These are phyloP conservation scores for Picocystis salinarum DNA, from an alignment of 139 green algal genomes.

Conservation along the genomic window DNA sequence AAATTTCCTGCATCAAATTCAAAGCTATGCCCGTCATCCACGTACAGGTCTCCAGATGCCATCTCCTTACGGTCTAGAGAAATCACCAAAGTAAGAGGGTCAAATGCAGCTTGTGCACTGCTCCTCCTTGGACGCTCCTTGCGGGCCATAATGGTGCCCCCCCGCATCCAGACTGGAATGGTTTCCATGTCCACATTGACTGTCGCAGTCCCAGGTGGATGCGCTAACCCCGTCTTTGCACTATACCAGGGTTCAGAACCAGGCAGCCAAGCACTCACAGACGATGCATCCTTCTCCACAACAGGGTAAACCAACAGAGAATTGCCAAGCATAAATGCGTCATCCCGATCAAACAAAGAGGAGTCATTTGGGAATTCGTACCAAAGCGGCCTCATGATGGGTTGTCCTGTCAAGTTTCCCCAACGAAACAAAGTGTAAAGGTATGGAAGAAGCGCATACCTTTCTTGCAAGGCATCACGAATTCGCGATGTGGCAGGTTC, in stretches of 20 bases:
- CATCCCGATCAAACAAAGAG: slow-evolving; percentile 26
- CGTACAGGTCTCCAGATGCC: slow-evolving; percentile 66
- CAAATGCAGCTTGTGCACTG: slow-evolving; percentile 35
- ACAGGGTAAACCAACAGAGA: slow-evolving; percentile 48
- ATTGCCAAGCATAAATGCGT: slow-evolving; percentile 75
- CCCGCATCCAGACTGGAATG: slow-evolving; percentile 57
- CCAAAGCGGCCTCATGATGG: slow-evolving; percentile 79
- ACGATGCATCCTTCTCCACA: slow-evolving; percentile 15
- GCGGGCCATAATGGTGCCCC: slow-evolving; percentile 57
- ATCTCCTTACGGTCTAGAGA: slow-evolving; percentile 42
- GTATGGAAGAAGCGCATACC: slow-evolving; percentile 89
- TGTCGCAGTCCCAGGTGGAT: background rate
- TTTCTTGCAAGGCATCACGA: slow-evolving; percentile 52
- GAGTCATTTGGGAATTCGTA: slow-evolving; percentile 73
- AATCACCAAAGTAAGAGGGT: slow-evolving; percentile 78
- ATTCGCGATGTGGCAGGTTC: slow-evolving; percentile 58
- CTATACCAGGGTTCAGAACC: background rate
- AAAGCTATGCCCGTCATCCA: slow-evolving; percentile 85
- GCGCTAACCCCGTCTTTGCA: background rate
- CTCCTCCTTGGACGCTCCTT: slow-evolving; percentile 56
- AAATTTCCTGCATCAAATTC: slow-evolving; percentile 43
- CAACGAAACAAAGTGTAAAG: slow-evolving; percentile 89
- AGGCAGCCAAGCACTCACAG: background rate
- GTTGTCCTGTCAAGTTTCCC: slow-evolving; percentile 48
- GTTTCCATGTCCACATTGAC: slow-evolving; percentile 45